phyloP scores from a whole-genome alignment of 2,329 filamentous ascomycete species.

The Diplodia sapinea region DNA sequence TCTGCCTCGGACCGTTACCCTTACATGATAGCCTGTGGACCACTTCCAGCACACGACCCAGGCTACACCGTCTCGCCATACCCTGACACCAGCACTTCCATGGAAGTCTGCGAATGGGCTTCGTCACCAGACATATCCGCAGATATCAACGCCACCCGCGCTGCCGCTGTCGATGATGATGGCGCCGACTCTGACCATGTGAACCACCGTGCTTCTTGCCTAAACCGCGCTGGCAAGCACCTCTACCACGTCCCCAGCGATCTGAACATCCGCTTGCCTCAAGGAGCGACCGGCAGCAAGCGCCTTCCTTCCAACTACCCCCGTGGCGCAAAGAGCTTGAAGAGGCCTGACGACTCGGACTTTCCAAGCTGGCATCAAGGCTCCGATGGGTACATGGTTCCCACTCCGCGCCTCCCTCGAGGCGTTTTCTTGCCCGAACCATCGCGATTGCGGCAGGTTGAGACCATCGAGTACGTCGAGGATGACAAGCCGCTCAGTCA shows the following conservation, averaged over 20 bases:
- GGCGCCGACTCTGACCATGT: not conserved
- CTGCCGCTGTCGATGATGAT: not conserved
- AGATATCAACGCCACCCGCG: not conserved
- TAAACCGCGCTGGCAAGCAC: not conserved
- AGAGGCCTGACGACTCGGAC: not conserved
- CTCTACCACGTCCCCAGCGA: not conserved
- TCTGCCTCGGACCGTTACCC: not conserved
- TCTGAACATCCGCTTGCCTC: not conserved
- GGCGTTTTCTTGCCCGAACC: not conserved
- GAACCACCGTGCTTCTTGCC: not conserved
- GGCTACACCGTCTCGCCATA: not conserved
- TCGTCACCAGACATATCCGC: not conserved
- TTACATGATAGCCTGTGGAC: not conserved
- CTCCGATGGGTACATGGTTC: not conserved
- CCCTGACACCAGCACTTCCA: not conserved
- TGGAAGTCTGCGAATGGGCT: conserved; percentile 12
- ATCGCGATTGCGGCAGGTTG: not conserved
- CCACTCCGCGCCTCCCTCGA: not conserved
- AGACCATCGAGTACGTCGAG: not conserved
- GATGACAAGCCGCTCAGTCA: not conserved
- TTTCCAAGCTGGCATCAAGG: not conserved
- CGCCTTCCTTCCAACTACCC: not conserved
- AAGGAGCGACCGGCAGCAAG: not conserved
- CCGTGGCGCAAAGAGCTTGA: not conserved
- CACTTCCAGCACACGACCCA: not conserved